Conservation (phyloP, 2,329 filamentous ascomycete genomes). For the Chaetomiaceae sp. region DNA sequence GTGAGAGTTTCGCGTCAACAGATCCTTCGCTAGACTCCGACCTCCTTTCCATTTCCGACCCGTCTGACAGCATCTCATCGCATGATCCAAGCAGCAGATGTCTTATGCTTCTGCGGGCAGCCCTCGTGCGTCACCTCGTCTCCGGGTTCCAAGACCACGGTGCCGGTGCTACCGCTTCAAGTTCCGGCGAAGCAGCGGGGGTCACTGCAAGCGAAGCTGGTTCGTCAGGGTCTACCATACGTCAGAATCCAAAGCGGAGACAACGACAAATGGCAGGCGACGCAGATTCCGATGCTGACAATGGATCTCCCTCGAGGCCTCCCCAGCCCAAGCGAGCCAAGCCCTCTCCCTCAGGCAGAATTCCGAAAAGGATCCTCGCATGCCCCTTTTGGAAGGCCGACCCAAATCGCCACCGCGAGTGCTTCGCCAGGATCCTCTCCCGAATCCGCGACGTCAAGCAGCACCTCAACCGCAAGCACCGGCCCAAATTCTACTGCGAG, state of each 20-base stretch:
- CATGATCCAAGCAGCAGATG: not conserved
- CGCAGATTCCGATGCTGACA: not conserved
- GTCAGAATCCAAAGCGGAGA: not conserved
- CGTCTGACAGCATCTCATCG: not conserved
- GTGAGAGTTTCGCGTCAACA: not conserved
- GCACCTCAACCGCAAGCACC: not conserved
- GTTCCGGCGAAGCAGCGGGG: not conserved
- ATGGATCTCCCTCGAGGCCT: not conserved
- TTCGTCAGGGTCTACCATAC: not conserved
- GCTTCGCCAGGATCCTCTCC: not conserved
- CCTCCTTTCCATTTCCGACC: not conserved
- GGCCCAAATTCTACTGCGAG: not conserved
- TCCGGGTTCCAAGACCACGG: not conserved
- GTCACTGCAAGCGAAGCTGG: not conserved
- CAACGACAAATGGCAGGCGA: not conserved
- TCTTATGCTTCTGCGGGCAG: not conserved
- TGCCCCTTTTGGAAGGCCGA: not conserved
- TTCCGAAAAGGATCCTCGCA: not conserved
- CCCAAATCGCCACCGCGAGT: not conserved
- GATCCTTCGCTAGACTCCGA: not conserved
- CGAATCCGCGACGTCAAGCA: conserved; percentile 3
- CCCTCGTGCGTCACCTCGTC: not conserved
- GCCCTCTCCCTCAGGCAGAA: not conserved
- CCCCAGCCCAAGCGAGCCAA: not conserved
- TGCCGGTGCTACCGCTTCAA: not conserved